These are phyloP conservation scores for Botryosphaeria dothidea DNA, from an alignment of 2,329 filamentous ascomycete genomes.

Conservation along the genomic window DNA sequence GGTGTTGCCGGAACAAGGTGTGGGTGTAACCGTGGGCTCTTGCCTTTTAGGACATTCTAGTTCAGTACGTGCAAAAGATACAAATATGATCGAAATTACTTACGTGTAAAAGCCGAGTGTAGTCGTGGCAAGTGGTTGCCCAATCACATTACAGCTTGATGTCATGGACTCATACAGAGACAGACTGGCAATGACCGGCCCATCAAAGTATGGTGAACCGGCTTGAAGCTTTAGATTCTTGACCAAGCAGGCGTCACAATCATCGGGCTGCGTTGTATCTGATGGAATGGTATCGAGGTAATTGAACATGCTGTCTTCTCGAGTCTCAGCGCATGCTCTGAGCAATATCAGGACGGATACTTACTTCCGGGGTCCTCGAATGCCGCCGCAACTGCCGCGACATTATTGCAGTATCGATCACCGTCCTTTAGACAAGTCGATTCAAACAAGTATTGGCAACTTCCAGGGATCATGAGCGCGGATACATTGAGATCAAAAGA, in stretches of 20 bases:
- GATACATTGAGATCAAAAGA: neutral
- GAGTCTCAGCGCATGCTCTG: neutral
- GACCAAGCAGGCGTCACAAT: neutral
- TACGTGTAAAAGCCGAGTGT: neutral
- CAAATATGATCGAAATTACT: neutral
- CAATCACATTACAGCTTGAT: neutral
- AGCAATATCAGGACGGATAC: neutral
- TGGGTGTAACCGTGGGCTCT: neutral
- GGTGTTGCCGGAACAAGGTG: neutral
- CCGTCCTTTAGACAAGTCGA: neutral
- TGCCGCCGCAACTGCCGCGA: neutral
- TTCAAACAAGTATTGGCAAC: neutral
- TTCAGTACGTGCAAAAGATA: neutral
- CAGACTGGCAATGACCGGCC: neutral
- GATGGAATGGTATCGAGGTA: neutral
- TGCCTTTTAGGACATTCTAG: neutral
- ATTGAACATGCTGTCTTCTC: neutral
- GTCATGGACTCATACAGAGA: slow-evolving; percentile 1
- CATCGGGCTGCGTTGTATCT: neutral
- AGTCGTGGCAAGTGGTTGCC: neutral
- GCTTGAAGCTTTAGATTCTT: neutral
- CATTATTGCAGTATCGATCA: neutral
- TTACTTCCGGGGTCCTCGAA: neutral
- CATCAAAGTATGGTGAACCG: neutral
- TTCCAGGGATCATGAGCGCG: neutral